Evolutionary conservation across 2,329 filamentous ascomycete genomes (phyloP).

Genomic region (Verticillium alfalfae): DNA sequence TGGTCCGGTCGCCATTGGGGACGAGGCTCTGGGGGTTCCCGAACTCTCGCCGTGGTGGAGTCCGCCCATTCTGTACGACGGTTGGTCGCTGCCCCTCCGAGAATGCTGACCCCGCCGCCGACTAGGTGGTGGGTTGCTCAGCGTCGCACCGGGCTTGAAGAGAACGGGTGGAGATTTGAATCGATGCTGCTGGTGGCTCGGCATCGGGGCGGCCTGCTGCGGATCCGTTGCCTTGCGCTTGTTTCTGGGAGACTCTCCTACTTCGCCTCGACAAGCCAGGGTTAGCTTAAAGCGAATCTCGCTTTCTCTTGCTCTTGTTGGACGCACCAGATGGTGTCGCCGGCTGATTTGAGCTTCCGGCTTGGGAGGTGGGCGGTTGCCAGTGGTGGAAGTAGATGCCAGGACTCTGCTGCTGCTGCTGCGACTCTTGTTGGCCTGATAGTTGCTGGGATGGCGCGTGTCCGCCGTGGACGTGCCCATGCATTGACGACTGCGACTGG

Average conservation of each 20-base stretch:
- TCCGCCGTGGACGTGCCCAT: constrained; percentile 36
- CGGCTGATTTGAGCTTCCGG: constrained; percentile 58
- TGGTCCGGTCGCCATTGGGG: constrained; percentile 23
- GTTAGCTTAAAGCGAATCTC: constrained; percentile 35
- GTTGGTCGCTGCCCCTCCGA: constrained; percentile 60
- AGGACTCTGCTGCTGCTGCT: constrained; percentile 62
- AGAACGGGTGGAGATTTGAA: constrained; percentile 38
- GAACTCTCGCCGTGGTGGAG: constrained; percentile 28
- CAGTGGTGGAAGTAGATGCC: constrained; percentile 90
- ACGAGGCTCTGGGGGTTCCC: constrained; percentile 26
- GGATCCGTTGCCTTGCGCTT: constrained; percentile 68
- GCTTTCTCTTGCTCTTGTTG: constrained; percentile 42
- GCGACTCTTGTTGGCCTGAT: constrained; percentile 53
- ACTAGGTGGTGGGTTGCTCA: neutral
- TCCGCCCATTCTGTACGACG: constrained; percentile 37
- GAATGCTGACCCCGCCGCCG: constrained; percentile 55
- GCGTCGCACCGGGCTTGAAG: neutral
- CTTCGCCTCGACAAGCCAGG: constrained; percentile 24
- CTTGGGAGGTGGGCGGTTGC: constrained; percentile 71
- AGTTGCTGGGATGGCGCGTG: constrained; percentile 47
- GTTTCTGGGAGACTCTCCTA: constrained; percentile 71
- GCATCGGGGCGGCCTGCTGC: constrained; percentile 37
- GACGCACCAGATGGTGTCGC: constrained; percentile 71
- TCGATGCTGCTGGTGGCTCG: constrained; percentile 38
- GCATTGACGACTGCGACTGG: constrained; percentile 23